Conservation (phyloP, 108 stramenopile species). For the Conticribra weissflogii region DNA sequence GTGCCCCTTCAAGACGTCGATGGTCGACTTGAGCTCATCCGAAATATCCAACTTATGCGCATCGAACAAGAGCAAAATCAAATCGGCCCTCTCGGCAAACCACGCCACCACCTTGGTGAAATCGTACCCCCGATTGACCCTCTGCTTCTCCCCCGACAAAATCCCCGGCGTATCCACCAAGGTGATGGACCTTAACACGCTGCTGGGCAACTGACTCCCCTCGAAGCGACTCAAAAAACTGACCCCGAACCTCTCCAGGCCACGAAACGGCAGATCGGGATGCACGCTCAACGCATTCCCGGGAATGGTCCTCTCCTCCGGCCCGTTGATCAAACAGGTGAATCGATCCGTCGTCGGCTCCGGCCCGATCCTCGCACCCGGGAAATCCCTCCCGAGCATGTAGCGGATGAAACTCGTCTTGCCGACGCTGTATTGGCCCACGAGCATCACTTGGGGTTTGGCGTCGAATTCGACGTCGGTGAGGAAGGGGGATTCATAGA, state of each 20-base stretch:
- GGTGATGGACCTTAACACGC: slow-evolving; percentile 88
- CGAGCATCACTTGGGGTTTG: slow-evolving; percentile 96
- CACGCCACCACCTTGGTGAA: slow-evolving; percentile 93
- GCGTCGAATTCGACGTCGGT: slow-evolving; percentile 91
- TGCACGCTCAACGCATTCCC: slow-evolving; percentile 98
- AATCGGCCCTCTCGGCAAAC: slow-evolving; percentile 97
- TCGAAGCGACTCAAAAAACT: slow-evolving; percentile 96
- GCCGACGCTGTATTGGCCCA: slow-evolving; percentile 98
- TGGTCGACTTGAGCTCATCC: slow-evolving; percentile 96
- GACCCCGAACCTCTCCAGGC: slow-evolving; percentile 94
- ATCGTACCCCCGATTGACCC: slow-evolving; percentile 92
- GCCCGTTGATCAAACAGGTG: slow-evolving; percentile 94
- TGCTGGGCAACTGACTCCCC: slow-evolving; percentile 86
- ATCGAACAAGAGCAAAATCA: slow-evolving; percentile 98
- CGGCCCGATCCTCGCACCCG: slow-evolving; percentile 95
- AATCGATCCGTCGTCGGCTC: slow-evolving; percentile 99
- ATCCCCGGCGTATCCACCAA: slow-evolving; percentile 98
- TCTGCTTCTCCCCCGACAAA: slow-evolving; percentile 97
- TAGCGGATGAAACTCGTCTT: slow-evolving; percentile 93
- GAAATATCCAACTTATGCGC: slow-evolving; percentile 99
- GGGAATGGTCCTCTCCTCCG: slow-evolving; percentile 96
- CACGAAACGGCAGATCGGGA: slow-evolving; percentile 95
- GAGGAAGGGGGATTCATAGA: slow-evolving; percentile 83
- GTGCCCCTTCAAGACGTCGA: slow-evolving; percentile 96
- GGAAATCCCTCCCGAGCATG: slow-evolving; percentile 87